Percentiles rank a stretch among this genome's conserved stretches.
Evolutionary conservation across 208 protist species (phyloP).

Genomic region (Plasmodiophora brassicae): DNA sequence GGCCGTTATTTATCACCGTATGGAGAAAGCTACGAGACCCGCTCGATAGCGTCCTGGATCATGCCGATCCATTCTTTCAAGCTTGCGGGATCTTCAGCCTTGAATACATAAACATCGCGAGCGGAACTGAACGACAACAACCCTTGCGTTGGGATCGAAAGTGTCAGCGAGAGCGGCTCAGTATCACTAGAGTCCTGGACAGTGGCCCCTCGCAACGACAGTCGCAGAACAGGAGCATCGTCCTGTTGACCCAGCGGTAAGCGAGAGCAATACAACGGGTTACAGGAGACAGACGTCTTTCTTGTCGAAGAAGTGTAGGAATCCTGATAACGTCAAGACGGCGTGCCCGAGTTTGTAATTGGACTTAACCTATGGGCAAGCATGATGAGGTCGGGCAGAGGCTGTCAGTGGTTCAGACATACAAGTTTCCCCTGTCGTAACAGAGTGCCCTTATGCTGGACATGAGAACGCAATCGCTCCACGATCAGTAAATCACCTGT

Average conservation of each 20-base stretch:
- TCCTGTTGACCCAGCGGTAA: neutral
- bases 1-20: too few species aligned
- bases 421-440: neutral
- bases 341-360: slow-evolving; percentile 8
- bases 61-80: neutral
- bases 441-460: slow-evolving; percentile 20
- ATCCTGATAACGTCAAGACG: neutral
- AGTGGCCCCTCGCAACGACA: neutral
- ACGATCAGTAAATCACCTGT: neutral
- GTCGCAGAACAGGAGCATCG: neutral
- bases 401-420: neutral
- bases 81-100: slow-evolving; percentile 10
- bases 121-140: neutral
- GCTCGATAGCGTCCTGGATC: neutral
- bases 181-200: neutral
- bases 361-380: neutral
- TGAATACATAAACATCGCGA: neutral
- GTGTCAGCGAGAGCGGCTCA: neutral
- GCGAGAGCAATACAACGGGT: neutral
- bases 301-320: slow-evolving; percentile 21
- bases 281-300: neutral
- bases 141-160: neutral
- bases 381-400: too few species aligned
- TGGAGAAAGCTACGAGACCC: too few species aligned
- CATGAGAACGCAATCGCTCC: slow-evolving; percentile 16